These are phyloP conservation scores for Brachypodium distachyon DNA, from an alignment of 202 grass and related monocot species.

Conservation along the genomic window DNA sequence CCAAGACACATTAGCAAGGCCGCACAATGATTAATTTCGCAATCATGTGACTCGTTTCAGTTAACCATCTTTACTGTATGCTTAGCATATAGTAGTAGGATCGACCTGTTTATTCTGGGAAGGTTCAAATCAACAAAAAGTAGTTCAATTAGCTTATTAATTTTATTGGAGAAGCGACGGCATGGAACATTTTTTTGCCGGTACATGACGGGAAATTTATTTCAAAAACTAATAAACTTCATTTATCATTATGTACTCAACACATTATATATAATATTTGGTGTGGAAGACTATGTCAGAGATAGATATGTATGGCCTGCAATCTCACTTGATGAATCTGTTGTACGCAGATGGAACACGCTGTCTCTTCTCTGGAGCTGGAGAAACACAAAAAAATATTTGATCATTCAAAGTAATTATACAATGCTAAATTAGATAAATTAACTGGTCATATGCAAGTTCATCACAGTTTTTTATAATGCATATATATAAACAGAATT, in stretches of 20 bases:
- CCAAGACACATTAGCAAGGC: background rate
- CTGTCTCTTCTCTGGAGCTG: constrained; percentile 71
- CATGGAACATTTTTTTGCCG: too few relatives aligned
- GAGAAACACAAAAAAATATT: background rate
- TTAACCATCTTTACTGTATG: background rate
- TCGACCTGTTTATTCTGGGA: background rate
- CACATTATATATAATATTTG: background rate
- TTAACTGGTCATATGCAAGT: background rate
- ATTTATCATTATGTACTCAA: background rate
- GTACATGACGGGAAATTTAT: too few relatives aligned
- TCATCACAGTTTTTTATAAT: background rate
- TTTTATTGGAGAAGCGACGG: background rate
- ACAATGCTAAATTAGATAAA: background rate
- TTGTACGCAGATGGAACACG: constrained; percentile 86
- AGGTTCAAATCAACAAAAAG: background rate
- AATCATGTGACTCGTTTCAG: background rate
- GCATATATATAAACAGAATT: background rate
- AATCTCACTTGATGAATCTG: constrained; percentile 82
- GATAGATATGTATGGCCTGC: background rate
- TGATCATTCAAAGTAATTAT: background rate
- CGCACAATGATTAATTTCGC: background rate
- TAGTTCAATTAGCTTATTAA: background rate
- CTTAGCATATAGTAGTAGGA: background rate
- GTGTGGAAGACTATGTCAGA: background rate
- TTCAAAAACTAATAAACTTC: too few relatives aligned